phyloP scores from a whole-genome alignment of 2,329 filamentous ascomycete species.

The Colletotrichum sp. region DNA sequence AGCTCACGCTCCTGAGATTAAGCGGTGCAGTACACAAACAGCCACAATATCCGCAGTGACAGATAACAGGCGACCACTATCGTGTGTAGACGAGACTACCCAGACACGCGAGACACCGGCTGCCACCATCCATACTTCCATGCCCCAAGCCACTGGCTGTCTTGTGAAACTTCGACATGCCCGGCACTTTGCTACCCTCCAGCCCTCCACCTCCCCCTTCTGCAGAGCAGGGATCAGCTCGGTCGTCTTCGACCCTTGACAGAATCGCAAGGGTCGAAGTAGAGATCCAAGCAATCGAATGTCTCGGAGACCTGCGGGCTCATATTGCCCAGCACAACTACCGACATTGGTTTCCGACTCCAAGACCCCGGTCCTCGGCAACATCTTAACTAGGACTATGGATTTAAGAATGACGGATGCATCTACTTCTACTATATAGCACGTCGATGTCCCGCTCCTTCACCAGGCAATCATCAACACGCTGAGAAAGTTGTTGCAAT shows the following conservation, averaged over 20 bases:
- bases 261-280: neutral
- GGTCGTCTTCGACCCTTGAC: neutral
- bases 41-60: neutral
- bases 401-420: neutral
- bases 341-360: neutral
- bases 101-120: neutral
- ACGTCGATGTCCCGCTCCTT: neutral
- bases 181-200: neutral
- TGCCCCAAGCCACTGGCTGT: neutral
- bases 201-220: neutral
- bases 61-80: neutral
- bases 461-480: neutral
- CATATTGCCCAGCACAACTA: neutral
- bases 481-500: neutral
- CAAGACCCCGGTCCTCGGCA: conserved; percentile 7
- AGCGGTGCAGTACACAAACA: neutral
- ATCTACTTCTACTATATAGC: neutral
- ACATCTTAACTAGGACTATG: neutral
- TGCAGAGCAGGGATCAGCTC: neutral
- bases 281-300: neutral
- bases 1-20: neutral
- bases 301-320: conserved; percentile 11
- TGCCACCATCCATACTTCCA: neutral
- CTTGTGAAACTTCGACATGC: neutral
- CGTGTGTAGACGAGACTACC: neutral